A percentile compares a stretch with the other conserved stretches of the same genome.
Conservation (phyloP, 805 yeast genomes). For the Metschnikowia corniflorae region DNA sequence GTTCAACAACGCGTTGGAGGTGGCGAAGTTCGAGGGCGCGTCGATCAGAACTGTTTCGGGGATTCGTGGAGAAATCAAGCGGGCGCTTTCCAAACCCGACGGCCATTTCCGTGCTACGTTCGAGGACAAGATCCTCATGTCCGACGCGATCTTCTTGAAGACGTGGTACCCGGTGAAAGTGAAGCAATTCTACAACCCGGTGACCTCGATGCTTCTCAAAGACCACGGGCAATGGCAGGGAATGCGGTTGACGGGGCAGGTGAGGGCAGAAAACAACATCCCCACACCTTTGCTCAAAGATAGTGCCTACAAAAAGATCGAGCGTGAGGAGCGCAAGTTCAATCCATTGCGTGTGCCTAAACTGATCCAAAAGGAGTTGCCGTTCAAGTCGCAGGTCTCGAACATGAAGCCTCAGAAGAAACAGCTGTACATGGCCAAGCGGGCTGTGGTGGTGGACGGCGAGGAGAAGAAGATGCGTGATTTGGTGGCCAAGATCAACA, state of each 20-base stretch:
- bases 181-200: conserved; percentile 91
- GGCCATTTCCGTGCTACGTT: conserved; percentile 96
- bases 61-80: conserved; percentile 93
- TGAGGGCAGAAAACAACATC: conserved; percentile 70
- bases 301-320: conserved; percentile 63
- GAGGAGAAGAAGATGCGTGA: conserved; percentile 93
- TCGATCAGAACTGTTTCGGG: conserved; percentile 95
- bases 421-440: conserved; percentile 73
- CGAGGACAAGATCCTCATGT: conserved; percentile 89
- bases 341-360: conserved; percentile 86
- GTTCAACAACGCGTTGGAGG: conserved; percentile 90
- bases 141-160: conserved; percentile 84
- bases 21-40: conserved; percentile 97
- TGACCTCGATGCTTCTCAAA: conserved; percentile 75
- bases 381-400: conserved; percentile 88
- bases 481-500: conserved; percentile 79
- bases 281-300: conserved; percentile 57
- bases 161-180: conserved; percentile 97
- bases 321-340: conserved; percentile 79
- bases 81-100: conserved; percentile 91
- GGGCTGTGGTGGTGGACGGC: conserved; percentile 91
- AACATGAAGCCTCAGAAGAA: conserved; percentile 85
- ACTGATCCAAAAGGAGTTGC: conserved; percentile 69
- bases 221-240: conserved; percentile 92
- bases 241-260: conserved; percentile 91